Base-by-base conservation (phyloP, 2,329 filamentous ascomycete genomes). In the Xylariaceae sp. region DNA sequence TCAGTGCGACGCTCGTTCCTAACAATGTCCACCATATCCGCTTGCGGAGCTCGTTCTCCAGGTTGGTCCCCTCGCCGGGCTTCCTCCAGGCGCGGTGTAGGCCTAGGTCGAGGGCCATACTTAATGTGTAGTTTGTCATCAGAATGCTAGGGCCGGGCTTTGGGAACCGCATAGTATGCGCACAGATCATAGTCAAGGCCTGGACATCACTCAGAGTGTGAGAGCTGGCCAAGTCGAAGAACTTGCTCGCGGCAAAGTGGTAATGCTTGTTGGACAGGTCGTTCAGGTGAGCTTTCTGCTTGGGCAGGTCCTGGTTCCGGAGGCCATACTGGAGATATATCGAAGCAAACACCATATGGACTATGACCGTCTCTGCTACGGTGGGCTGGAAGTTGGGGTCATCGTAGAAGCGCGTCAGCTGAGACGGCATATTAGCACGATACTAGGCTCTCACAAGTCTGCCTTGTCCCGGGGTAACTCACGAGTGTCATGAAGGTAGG, bases 321-420 rank as follows among this genome's bases (percentile, higher is more conserved):
- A 86, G 78, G n/a, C 88, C 87, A 57, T 87, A 89, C 65, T 96
- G 90, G 63, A 89, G 91, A 68, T 87, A 87, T 64, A 93, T 89
- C 48, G 86, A 87, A 10, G 89, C 88, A 56, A 95, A 87, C 42
- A 95, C 82, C 85, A 93, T 90, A 71, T 93, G 89, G 0, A 92
- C 80, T 54, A 85, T 84, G 41, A 90, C 88, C 1, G 81, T 79
- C 68, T 95, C 87, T 1, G 89, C 81, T 0, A 82, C 72, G 0
- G 83, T 81, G 1, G 89, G 82, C 48, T 81, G 77, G 69, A 88
- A 90, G 52, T 70, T 76, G 16, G 82, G 78, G 50, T 92, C 87
- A 65, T 91, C 87, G 68, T 92, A 92, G 51, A 91, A 82, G 57
- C 83, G 80, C 6, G 77, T 78, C 62, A 89, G 75, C 84, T 87